Base-by-base conservation (phyloP, 257 asterid species). In the Coffea canephora region DNA sequence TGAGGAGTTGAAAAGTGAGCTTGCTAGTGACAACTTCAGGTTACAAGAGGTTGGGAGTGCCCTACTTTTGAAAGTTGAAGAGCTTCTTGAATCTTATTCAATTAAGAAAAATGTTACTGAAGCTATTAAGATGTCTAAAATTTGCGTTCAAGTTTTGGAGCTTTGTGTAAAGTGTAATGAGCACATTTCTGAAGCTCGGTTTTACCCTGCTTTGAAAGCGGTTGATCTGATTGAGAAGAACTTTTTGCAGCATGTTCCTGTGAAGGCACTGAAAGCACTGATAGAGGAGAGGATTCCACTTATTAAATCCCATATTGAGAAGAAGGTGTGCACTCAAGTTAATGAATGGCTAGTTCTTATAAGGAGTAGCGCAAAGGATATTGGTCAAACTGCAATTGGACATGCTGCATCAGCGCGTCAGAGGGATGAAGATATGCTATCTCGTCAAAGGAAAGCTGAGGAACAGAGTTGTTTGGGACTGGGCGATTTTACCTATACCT, bases 121-220 rank as follows among this genome's bases (percentile, higher is more conserved):
- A 78, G 99, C 98, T 31, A 91, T 92, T 74, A 92, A 91, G 86
- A 92, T 91, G 97, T 92, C 98, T 19, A 88, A 88, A 77, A 82
- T 71, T 74, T 95, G 99, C 43, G 91, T 85, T 54, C 91, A 91
- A 77, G 92, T 93, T 50, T 83, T 95, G 89, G 97, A 92, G 79
- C 91, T 95, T 74, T 95, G 98, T 75, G 89, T 87, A 43, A 95
- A 91, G 87, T 91, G 98, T 80, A 95, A 95, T 79, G 71, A 79
- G 73, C 97, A 93, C 72, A 83, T 92, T 57, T 87, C 96, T 31
- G 97, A 91, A 75, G 96, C 93, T 48, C 92, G 87, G 59, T 95
- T 93, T 87, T 93, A 91, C 84, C 97, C 98, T 9, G 97, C 99
- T 61, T 87, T 95, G 8, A 95, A 95, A 87, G 96, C 97, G n/a